A percentile compares a stretch with the other conserved stretches of the same genome.
phyloP scores from a whole-genome alignment of 1,284 basidiomycete species.

The Agroathelia rolfsii region DNA sequence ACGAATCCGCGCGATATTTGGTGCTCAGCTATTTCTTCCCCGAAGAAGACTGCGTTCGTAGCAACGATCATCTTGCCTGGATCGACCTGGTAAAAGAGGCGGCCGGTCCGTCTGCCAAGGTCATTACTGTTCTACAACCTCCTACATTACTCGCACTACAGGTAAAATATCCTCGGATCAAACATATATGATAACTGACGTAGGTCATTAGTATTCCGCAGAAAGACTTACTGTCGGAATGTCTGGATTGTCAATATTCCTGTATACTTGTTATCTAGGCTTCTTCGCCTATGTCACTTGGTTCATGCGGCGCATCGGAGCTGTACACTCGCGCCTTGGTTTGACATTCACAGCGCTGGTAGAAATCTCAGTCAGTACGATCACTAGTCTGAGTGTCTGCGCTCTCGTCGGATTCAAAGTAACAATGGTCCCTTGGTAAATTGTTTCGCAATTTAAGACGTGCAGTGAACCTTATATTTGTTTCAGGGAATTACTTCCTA shows the following conservation, averaged over 20 bases:
- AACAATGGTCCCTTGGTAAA: constrained; percentile 81
- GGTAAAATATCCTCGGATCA: too few relatives aligned
- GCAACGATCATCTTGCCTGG: constrained; percentile 55
- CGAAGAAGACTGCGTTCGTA: constrained; percentile 57
- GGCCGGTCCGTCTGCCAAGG: constrained; percentile 28
- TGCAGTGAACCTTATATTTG: constrained; percentile 9
- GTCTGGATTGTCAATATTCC: constrained; percentile 58
- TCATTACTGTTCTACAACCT: constrained; percentile 40
- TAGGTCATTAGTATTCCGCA: too few relatives aligned
- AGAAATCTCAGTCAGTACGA: constrained; percentile 84
- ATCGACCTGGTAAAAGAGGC: constrained; percentile 42
- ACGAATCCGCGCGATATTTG: constrained; percentile 60
- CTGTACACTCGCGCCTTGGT: constrained; percentile 87
- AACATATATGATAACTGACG: too few relatives aligned
- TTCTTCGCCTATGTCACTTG: constrained; percentile 74
- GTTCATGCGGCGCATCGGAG: constrained; percentile 71
- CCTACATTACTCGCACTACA: constrained; percentile 62
- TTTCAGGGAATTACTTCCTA: constrained; percentile 74
- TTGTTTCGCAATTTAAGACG: constrained; percentile 10
- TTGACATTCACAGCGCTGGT: constrained; percentile 89
- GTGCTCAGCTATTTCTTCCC: constrained; percentile 73
- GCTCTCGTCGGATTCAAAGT: constrained; percentile 78
- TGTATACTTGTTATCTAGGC: constrained; percentile 72
- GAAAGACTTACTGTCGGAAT: constrained; percentile 23
- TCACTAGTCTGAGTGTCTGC: constrained; percentile 88